Percentiles rank a stretch among this genome's conserved stretches.
These are phyloP conservation scores for Lachnellula suecica DNA, from an alignment of 2,329 filamentous ascomycete genomes.

Conservation along the genomic window DNA sequence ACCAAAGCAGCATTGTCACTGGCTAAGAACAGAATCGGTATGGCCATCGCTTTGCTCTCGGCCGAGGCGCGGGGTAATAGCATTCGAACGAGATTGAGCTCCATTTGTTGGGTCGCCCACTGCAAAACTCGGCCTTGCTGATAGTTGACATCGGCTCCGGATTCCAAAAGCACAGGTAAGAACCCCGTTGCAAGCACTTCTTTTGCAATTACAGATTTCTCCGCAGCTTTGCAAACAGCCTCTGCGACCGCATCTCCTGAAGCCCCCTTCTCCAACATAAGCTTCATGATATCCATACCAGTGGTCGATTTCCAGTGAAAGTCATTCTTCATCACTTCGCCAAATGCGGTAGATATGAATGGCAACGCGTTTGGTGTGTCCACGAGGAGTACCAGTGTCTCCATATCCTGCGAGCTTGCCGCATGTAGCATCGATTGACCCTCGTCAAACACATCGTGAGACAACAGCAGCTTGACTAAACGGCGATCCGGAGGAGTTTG, in stretches of 20 bases:
- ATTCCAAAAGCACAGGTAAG: constrained; percentile 48
- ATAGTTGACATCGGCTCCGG: constrained; percentile 54
- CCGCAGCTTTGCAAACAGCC: constrained; percentile 52
- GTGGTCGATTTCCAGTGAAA: constrained; percentile 49
- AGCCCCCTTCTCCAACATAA: constrained; percentile 50
- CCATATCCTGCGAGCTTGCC: constrained; percentile 7
- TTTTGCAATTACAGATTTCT: constrained; percentile 34
- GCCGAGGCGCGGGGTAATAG: constrained; percentile 52
- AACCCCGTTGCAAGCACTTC: constrained; percentile 48
- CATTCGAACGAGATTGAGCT: constrained; percentile 47
- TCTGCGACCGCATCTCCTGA: constrained; percentile 50
- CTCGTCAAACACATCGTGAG: constrained; percentile 48
- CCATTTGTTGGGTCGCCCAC: constrained; percentile 50
- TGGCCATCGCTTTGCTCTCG: constrained; percentile 50
- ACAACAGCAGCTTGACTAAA: constrained; percentile 48
- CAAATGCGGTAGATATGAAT: constrained; percentile 39
- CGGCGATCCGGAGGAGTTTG: constrained; percentile 11
- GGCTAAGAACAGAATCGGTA: constrained; percentile 54
- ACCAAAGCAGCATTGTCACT: constrained; percentile 45
- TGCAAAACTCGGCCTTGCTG: constrained; percentile 54
- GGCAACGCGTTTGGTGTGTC: constrained; percentile 31
- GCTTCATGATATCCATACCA: constrained; percentile 34
- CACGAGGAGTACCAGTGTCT: constrained; percentile 11
- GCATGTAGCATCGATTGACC: constrained; percentile 47
- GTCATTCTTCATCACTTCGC: constrained; percentile 43